Base-by-base conservation (phyloP, 2,329 filamentous ascomycete species). In the Sclerotinia minor region DNA sequence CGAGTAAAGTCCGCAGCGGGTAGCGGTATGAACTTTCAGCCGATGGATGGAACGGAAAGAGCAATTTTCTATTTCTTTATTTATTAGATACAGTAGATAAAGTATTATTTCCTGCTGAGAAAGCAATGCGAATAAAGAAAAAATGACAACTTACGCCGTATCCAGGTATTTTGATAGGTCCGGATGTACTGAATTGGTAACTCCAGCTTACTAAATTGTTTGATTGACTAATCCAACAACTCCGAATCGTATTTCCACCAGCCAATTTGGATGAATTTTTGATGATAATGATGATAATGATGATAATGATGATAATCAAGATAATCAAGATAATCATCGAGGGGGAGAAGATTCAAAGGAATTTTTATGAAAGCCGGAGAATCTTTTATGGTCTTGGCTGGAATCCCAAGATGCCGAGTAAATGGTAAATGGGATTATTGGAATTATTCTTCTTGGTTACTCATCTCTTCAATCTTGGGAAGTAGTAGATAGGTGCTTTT, bases 241-340 rank as follows among this genome's bases (percentile, higher is more conserved):
- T 60, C 52, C 41, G 61, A 3, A 44, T 64, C 61, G 50, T 64
- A 64, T 45, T 55, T 57, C 50, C 61, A 64, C 32, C 35, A 54
- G 61, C 24, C 60, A 54, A 54, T 15, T 44, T 32, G 26, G 52
- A 32, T 29, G 50, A 13, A 9, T 8, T 17, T 41, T 41, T 8
- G 1, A 35, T 35, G 29, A 29, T 2, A 2, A 29, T 13, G 15
- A 5, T n/a, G 7, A 45, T 45, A 2, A 21, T 3, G 26, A 53
- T 21, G n/a, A n/a, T n/a, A n/a, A n/a, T n/a, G n/a, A n/a, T n/a
- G n/a, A n/a, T n/a, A n/a, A n/a, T n/a, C n/a, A n/a, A n/a, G n/a
- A n/a, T n/a, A n/a, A n/a, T n/a, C n/a, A n/a, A n/a, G n/a, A n/a
- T n/a, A n/a, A n/a, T n/a, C n/a, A n/a, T n/a, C n/a, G n/a, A n/a